phyloP scores from a whole-genome alignment of 495 filamentous ascomycete species.

The Talaromyces thailandensis region DNA sequence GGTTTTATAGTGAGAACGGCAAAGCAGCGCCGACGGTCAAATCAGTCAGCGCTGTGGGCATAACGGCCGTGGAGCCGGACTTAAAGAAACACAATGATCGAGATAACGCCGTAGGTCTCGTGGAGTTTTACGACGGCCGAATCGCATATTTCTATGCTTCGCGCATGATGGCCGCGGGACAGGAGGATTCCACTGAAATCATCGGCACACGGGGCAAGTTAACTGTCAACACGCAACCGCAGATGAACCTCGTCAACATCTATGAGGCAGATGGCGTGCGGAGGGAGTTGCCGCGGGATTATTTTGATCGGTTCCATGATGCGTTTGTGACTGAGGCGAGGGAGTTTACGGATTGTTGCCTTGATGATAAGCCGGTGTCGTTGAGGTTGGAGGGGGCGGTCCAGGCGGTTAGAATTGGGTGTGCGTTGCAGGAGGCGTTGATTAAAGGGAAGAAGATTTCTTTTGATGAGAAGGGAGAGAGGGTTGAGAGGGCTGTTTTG shows the following conservation, averaged over 20 bases:
- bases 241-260: constrained; percentile 41
- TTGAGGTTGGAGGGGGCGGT: neutral
- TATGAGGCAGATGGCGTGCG: constrained; percentile 39
- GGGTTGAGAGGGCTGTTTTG: neutral
- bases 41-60: constrained; percentile 42
- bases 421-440: constrained; percentile 51
- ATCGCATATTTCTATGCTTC: constrained; percentile 52
- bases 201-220: constrained; percentile 55
- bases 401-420: constrained; percentile 20
- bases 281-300: constrained; percentile 47
- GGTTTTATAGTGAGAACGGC: constrained; percentile 41
- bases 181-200: constrained; percentile 56
- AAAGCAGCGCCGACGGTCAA: constrained; percentile 30
- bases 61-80: constrained; percentile 52
- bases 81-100: constrained; percentile 48
- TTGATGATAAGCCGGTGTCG: constrained; percentile 36
- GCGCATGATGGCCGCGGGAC: constrained; percentile 56
- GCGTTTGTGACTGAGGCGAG: constrained; percentile 56
- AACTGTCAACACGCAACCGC: constrained; percentile 46
- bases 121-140: constrained; percentile 53
- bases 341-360: constrained; percentile 45
- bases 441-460: constrained; percentile 48
- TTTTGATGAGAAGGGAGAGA: constrained; percentile 18
- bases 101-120: constrained; percentile 54
- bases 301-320: constrained; percentile 52